These are phyloP conservation scores for Hibiscus trionum DNA, from an alignment of 345 rosid genomes.

Conservation along the genomic window DNA sequence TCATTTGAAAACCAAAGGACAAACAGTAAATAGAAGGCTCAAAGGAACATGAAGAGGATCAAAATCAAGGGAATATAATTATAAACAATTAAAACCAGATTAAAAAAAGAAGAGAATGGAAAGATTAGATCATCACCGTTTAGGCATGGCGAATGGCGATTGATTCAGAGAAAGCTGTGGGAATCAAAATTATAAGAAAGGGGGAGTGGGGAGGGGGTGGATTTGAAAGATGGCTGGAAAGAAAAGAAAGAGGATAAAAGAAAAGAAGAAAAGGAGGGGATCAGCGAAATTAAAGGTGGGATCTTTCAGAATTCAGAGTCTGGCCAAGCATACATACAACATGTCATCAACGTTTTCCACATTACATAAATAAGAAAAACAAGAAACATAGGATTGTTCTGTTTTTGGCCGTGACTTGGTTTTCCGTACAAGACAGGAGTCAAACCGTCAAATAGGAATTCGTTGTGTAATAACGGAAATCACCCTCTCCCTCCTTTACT, in stretches of 20 bases:
- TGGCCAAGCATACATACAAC: neutral
- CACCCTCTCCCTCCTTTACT: no score
- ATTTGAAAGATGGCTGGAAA: neutral
- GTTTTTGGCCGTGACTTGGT: neutral
- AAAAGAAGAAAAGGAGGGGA: neutral
- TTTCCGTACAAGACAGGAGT: neutral
- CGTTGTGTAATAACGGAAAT: neutral
- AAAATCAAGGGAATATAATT: neutral
- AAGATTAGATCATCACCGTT: neutral
- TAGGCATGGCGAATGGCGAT: neutral
- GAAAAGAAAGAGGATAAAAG: neutral
- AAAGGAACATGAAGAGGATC: neutral
- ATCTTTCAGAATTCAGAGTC: neutral
- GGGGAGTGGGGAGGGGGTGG: neutral
- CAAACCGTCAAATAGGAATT: neutral
- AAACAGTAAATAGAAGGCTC: neutral
- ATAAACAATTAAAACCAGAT: neutral
- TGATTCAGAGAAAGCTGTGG: neutral
- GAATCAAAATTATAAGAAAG: neutral
- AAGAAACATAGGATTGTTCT: neutral
- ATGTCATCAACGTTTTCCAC: neutral
- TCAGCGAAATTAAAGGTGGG: slow-evolving; percentile 6
- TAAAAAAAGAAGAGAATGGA: neutral
- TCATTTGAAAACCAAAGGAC: neutral
- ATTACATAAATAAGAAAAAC: neutral